A percentile compares a stretch with the other conserved stretches of the same genome.
Conservation (phyloP, 2,329 filamentous ascomycete genomes). For the Xylariomycetidae sp. region DNA sequence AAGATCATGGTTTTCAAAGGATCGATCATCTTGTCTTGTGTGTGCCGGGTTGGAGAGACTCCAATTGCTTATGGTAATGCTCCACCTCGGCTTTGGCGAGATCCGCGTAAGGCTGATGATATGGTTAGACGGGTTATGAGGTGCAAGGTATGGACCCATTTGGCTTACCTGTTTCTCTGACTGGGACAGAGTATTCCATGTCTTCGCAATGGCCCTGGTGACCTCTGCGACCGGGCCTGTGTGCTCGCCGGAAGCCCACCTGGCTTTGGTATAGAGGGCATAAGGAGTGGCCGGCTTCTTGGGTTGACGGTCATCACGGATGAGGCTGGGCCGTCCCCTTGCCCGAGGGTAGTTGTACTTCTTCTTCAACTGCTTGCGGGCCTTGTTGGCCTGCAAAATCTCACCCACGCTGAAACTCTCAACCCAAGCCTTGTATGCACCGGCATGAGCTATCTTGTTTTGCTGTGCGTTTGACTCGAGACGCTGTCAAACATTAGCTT, state of each 20-base stretch:
- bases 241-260: constrained; percentile 28
- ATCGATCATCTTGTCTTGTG: no score
- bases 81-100: constrained; percentile 22
- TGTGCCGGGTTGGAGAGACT: no score
- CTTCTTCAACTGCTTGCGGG: constrained; percentile 38
- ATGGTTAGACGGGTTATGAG: no score
- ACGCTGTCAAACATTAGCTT: constrained; percentile 25
- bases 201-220: constrained; percentile 20
- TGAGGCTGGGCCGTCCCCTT: constrained; percentile 16
- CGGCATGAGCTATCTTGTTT: constrained; percentile 39
- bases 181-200: constrained; percentile 40
- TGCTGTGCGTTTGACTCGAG: constrained; percentile 29
- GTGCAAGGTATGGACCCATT: not conserved
- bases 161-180: constrained; percentile 39
- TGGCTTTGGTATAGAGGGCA: constrained; percentile 33
- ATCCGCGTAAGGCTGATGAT: constrained; percentile 31
- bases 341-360: constrained; percentile 25
- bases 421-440: constrained; percentile 44
- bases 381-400: constrained; percentile 42
- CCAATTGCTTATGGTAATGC: constrained; percentile 27
- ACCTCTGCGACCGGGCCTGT: constrained; percentile 9
- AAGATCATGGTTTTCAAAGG: no score
- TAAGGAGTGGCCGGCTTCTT: constrained; percentile 31
- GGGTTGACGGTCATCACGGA: constrained; percentile 46
- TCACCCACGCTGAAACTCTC: constrained; percentile 33